Base-by-base conservation (phyloP, 179 eudicot species). In the Nepenthes alata region DNA sequence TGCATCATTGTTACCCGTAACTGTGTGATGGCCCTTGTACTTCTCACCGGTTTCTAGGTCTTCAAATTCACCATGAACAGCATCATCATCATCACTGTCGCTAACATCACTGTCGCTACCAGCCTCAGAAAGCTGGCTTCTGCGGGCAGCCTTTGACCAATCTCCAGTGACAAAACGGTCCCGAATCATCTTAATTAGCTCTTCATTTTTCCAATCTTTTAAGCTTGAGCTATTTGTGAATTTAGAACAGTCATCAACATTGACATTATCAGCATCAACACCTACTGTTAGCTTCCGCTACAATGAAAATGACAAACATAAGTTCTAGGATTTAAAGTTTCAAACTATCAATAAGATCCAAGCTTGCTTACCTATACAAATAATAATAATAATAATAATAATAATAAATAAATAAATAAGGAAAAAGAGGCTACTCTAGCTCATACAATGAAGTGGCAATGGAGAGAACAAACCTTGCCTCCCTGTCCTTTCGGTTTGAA, bases 111-210 rank as follows among this genome's bases (percentile, higher is more conserved):
- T 79, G 58, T 54, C 80, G 59, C 48, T 53, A 11, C 64, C 78
- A 65, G 65, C 76, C 66, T 73, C 81, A 52, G 79, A 53, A 15
- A 47, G 66, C 72, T 75, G 77, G 75, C 79, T 84, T 62, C 90
- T 74, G 53, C 62, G 73, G 52, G 89, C 80, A 60, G 91, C 96
- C 75, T 87, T 90, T n/a, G 94, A 78, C 97, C 91, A 85, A 72
- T 84, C 94, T 47, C 94, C 91, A 61, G 91, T 94, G 48, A 94
- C 99, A 82, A 90, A 94, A 47, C 86, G 96, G 62, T 87, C 81
- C 62, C 91, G 82, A 56, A 90, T 82, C 61, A 78, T 87, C 78
- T 75, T 72, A 59, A 77, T 57, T 59, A 66, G 56, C 53, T 71
- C 76, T 55, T 81, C 81, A 57, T 72, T 67, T 41, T 68, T 75